Base-by-base conservation (phyloP, 768 basidiomycete species). In the Termitomyces sp. region DNA sequence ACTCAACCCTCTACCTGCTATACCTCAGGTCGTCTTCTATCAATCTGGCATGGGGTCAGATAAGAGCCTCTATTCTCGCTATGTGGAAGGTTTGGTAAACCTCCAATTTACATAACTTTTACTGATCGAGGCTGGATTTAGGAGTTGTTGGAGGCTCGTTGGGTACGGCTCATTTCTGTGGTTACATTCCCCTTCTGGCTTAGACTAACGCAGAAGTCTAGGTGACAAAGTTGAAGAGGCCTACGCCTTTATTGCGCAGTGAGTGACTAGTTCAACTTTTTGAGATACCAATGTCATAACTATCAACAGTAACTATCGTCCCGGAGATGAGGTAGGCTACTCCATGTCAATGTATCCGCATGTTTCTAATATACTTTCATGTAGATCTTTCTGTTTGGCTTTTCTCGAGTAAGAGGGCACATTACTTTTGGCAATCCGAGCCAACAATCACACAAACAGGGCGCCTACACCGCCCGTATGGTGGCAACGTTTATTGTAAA, bases 181-280 rank as follows among this genome's bases (percentile, higher is more conserved):
- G 4, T 12, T 34, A 4, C 15, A 44, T 40, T 15, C 15, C 28
- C n/a, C 17, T n/a, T 19, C 11, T 22, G 7, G 26, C 24, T 30
- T 14, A 9, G 10, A 37, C 14, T 35, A 6, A 37, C 8, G 1
- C 12, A 26, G 17, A 5, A 26, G 47, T 28, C 43, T 51, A 88
- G 86, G 71, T 40, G 83, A 84, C 55, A 88, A 90, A 63, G 84
- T 90, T 2, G 83, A 89, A 68, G 86, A 89, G 59, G 87, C 83
- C 34, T 88, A 88, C 69, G 84, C 79, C n/a, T 90, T 90, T 64
- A 84, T 90, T 61, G 81, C 88, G 21, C 85, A 90, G 87, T 89
- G 62, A 67, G 87, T 71, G 15, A 15, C 45, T 49, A 37, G 9
- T n/a, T 19, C 6, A 6, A 53, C 8, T n/a, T 5, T 21, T 22